A percentile compares a stretch with the other conserved stretches of the same genome.
phyloP scores from a whole-genome alignment of 2,329 filamentous ascomycete species.

The Dothistroma septosporum region DNA sequence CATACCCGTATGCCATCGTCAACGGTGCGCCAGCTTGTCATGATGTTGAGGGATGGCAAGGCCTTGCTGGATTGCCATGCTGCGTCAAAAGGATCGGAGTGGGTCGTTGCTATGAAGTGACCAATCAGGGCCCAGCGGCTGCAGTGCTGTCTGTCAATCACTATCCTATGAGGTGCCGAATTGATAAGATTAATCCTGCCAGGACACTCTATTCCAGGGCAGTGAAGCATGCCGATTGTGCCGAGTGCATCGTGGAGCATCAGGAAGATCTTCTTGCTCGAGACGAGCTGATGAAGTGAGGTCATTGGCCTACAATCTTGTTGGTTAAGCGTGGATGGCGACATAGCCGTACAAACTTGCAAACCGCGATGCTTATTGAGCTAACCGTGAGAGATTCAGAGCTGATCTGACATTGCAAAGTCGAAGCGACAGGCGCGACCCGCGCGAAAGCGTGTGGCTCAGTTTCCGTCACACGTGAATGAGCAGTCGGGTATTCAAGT shows the following conservation, averaged over 20 bases:
- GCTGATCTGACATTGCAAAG: neutral
- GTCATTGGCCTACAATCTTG: too few species aligned
- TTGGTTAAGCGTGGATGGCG: neutral
- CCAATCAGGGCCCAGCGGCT: neutral
- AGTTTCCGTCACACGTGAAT: too few species aligned
- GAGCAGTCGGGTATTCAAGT: neutral
- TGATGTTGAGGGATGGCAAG: neutral
- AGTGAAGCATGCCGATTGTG: neutral
- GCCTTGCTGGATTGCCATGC: neutral
- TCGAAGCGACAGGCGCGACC: neutral
- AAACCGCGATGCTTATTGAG: neutral
- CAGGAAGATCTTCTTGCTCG: neutral
- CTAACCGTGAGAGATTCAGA: neutral
- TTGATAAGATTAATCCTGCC: too few species aligned
- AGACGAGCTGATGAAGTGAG: neutral
- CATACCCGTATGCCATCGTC: neutral
- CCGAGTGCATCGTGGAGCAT: neutral
- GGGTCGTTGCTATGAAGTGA: neutral
- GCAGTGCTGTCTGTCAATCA: neutral
- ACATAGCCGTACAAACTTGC: neutral
- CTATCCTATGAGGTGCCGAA: too few species aligned
- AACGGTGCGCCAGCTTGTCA: neutral
- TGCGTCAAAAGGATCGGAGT: neutral
- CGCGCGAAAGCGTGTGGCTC: neutral
- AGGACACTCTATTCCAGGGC: too few species aligned